A percentile compares a stretch with the other conserved stretches of the same genome.
phyloP scores from a whole-genome alignment of 352 stramenopile genomes.

The Phytophthora sojae region DNA sequence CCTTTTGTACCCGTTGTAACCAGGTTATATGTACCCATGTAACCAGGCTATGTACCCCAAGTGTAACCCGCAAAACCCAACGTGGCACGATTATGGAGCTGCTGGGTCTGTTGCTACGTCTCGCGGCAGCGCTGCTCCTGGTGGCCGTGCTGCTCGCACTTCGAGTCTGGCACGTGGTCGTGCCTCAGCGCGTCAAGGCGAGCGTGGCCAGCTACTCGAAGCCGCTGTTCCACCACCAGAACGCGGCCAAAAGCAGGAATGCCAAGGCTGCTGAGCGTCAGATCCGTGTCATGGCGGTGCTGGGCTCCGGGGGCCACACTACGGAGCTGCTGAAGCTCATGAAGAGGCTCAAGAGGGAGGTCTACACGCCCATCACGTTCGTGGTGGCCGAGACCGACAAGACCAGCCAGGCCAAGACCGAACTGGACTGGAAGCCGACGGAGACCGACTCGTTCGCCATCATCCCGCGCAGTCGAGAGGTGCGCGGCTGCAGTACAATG shows the following conservation, averaged over 20 bases:
- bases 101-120: conserved; percentile 26
- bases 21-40: not conserved
- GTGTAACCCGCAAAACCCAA: conserved; percentile 7
- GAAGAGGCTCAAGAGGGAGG: conserved; percentile 72
- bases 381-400: conserved; percentile 93
- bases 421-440: conserved; percentile 67
- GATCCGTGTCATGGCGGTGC: conserved; percentile 80
- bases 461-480: conserved; percentile 94
- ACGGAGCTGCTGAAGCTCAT: conserved; percentile 96
- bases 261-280: not conserved
- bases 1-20: conserved; percentile 18
- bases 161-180: conserved; percentile 39
- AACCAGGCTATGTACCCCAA: not conserved
- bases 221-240: conserved; percentile 29
- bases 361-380: conserved; percentile 91
- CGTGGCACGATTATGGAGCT: conserved; percentile 38
- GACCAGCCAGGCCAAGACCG: conserved; percentile 86
- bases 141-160: conserved; percentile 26
- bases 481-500: conserved; percentile 20
- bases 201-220: conserved; percentile 27
- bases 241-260: conserved; percentile 11
- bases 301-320: conserved; percentile 92
- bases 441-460: conserved; percentile 62
- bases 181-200: conserved; percentile 39
- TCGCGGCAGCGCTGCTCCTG: conserved; percentile 26